Evolutionary conservation across 805 yeast species (phyloP).

Genomic region (Wickerhamomyces strasburgensis): DNA sequence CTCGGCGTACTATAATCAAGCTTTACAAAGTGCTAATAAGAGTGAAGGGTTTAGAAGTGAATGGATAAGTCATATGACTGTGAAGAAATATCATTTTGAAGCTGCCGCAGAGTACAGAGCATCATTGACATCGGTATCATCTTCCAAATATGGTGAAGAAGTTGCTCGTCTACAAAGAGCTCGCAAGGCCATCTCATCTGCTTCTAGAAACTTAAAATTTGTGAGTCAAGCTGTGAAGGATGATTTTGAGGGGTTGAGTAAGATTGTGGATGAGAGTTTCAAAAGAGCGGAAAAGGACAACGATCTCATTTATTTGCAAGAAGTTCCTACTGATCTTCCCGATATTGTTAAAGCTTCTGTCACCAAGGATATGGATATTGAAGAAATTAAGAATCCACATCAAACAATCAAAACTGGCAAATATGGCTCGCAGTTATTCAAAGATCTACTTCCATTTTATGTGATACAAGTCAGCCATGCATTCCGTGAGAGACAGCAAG

Average conservation of each 20-base stretch:
- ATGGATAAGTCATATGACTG: constrained; percentile 57
- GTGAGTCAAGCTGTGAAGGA: constrained; percentile 40
- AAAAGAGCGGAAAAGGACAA: constrained; percentile 69
- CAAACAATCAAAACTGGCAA: constrained; percentile 18
- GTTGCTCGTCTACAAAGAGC: constrained; percentile 53
- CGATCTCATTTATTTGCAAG: constrained; percentile 68
- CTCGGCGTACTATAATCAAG: constrained; percentile 46
- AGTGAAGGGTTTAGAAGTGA: constrained; percentile 52
- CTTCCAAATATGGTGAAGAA: constrained; percentile 64
- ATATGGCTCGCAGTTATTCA: constrained; percentile 39
- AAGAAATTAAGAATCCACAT: constrained; percentile 31
- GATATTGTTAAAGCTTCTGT: constrained; percentile 45
- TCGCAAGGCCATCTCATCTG: constrained; percentile 30
- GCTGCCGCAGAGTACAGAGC: constrained; percentile 68
- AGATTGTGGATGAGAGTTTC: constrained; percentile 40
- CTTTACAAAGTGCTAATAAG: constrained; percentile 38
- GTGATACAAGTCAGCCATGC: constrained; percentile 65
- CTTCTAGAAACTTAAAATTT: constrained; percentile 35
- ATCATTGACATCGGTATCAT: constrained; percentile 43
- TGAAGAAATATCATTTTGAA: constrained; percentile 60
- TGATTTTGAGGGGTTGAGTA: constrained; percentile 48
- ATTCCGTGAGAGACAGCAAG: constrained; percentile 59
- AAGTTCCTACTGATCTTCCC: constrained; percentile 50
- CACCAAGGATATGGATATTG: constrained; percentile 44
- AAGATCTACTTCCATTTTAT: constrained; percentile 59